A percentile compares a stretch with the other conserved stretches of the same genome.
Conservation (phyloP, 352 stramenopile species). For the Phytophthora palmivora region DNA sequence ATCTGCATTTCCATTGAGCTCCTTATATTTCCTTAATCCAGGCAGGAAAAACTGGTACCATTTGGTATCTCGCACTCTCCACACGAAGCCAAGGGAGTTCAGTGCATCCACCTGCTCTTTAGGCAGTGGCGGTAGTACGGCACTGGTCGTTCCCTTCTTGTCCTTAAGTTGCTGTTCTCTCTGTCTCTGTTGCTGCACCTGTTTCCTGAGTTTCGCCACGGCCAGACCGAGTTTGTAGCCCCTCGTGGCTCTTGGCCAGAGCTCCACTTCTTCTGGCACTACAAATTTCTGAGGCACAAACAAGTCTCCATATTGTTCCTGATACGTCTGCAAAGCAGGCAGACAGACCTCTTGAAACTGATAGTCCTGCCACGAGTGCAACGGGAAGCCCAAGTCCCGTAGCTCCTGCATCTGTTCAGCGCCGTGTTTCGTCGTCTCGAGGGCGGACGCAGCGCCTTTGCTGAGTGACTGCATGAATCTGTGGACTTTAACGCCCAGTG, state of each 20-base stretch:
- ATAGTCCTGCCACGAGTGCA: constrained; percentile 68
- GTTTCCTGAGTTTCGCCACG: constrained; percentile 90
- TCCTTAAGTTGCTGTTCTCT: constrained; percentile 22
- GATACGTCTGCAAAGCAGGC: constrained; percentile 85
- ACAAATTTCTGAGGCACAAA: constrained; percentile 94
- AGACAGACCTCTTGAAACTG: constrained; percentile 65
- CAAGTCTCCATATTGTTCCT: constrained; percentile 81
- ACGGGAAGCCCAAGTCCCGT: constrained; percentile 60
- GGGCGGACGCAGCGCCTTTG: constrained; percentile 28
- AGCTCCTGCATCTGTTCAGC: constrained; percentile 48
- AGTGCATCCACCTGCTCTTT: constrained; percentile 74
- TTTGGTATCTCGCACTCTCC: constrained; percentile 84
- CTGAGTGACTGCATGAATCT: constrained; percentile 50
- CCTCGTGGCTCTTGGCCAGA: constrained; percentile 84
- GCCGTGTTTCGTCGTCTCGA: constrained; percentile 35
- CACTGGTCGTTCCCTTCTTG: constrained; percentile 7
- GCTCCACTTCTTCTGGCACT: constrained; percentile 50
- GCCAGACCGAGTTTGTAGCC: constrained; percentile 87
- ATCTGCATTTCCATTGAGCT: constrained; percentile 62
- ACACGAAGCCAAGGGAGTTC: constrained; percentile 93
- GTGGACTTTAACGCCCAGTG: constrained; percentile 66
- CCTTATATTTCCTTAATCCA: constrained; percentile 57
- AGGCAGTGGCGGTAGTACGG: constrained; percentile 46
- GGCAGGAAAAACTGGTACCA: constrained; percentile 76
- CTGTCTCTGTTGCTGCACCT: constrained; percentile 40